Evolutionary conservation across 164 flowering plant species (phyloP).

Genomic region (Berberis vulgaris): DNA sequence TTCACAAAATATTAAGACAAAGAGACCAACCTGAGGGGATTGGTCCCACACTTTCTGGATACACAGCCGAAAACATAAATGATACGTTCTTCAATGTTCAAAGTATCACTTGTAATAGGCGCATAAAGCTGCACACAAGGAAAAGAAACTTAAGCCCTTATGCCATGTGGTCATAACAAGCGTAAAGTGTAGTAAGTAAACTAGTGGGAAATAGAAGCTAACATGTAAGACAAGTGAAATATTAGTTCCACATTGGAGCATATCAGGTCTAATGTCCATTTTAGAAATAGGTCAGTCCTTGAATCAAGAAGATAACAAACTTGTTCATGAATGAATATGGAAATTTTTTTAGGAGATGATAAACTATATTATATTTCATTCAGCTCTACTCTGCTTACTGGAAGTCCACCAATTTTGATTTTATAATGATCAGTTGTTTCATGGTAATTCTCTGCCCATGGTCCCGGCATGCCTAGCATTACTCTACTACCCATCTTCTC

Average conservation of each 20-base stretch:
- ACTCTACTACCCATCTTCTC: slow-evolving; percentile 32
- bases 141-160: not conserved
- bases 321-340: not conserved
- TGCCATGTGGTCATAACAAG: not conserved
- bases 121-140: slow-evolving; percentile 54
- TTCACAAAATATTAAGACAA: not conserved
- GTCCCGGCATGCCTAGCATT: slow-evolving; percentile 80
- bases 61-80: slow-evolving; percentile 68
- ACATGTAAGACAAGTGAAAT: slow-evolving; percentile 75
- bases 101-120: slow-evolving; percentile 38
- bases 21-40: slow-evolving; percentile 36
- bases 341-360: not conserved
- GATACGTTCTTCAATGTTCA: slow-evolving; percentile 56
- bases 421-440: slow-evolving; percentile 77
- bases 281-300: slow-evolving; percentile 67
- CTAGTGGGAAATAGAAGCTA: not conserved
- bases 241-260: slow-evolving; percentile 42
- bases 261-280: slow-evolving; percentile 15
- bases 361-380: not conserved
- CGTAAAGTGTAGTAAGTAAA: not conserved
- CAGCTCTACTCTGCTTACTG: slow-evolving; percentile 32
- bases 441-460: slow-evolving; percentile 62
- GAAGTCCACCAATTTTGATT: slow-evolving; percentile 81
- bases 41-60: slow-evolving; percentile 42
- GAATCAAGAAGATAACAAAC: not conserved